A percentile compares a stretch with the other conserved stretches of the same genome.
Conservation (phyloP, 139 green algal species). For the Chloropicon primus region DNA sequence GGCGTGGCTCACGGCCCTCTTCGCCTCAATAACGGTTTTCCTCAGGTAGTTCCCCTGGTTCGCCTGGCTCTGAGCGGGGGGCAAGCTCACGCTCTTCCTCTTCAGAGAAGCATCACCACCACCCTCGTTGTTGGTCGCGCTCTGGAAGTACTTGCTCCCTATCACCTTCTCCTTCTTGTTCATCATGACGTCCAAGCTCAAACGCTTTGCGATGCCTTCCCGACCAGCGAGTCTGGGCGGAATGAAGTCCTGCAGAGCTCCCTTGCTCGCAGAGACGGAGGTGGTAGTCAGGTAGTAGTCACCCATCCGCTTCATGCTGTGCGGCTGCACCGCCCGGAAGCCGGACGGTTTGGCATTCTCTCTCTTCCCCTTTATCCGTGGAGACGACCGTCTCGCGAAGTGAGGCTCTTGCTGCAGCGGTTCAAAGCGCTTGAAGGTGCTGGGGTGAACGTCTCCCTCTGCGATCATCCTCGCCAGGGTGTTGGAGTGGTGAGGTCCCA, state of each 20-base stretch:
- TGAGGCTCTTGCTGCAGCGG: too few species aligned
- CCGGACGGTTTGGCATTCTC: background rate
- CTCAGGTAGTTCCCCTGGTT: background rate
- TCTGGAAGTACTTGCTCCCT: background rate
- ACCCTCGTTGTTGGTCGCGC: background rate
- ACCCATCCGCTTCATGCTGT: background rate
- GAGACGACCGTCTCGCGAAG: too few species aligned
- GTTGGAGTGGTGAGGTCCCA: constrained; percentile 48
- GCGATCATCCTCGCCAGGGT: constrained; percentile 48
- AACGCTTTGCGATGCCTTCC: background rate
- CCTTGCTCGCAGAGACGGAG: background rate
- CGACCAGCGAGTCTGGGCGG: background rate
- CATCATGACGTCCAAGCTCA: background rate
- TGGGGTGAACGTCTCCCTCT: constrained; percentile 35
- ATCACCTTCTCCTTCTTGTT: background rate
- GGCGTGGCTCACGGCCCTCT: background rate
- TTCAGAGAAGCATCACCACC: background rate
- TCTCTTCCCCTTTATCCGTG: background rate
- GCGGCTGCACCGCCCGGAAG: background rate
- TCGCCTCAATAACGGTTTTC: background rate
- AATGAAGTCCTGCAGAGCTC: background rate
- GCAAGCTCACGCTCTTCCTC: background rate
- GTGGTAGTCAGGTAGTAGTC: background rate
- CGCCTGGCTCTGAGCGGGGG: background rate
- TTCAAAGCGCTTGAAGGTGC: constrained; percentile 28